Evolutionary conservation across 106 monocot species (phyloP).

Genomic region (Phalaenopsis aphrodite): DNA sequence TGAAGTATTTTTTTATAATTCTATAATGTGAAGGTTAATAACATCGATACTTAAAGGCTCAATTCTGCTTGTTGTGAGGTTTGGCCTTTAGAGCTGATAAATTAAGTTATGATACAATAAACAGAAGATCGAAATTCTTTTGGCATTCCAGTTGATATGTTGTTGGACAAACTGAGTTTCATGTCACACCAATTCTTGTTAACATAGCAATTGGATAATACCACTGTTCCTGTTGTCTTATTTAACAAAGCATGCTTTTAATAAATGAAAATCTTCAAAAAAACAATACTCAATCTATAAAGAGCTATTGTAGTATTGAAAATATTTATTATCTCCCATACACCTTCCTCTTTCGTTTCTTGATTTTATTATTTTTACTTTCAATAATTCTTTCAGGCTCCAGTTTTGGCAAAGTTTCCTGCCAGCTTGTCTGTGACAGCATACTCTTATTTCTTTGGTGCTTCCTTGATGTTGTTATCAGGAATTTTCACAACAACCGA

Average conservation of each 20-base stretch:
- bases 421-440: slow-evolving; percentile 80
- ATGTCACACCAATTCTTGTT: not conserved
- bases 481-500: slow-evolving; percentile 59
- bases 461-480: slow-evolving; percentile 61
- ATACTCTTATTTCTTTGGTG: slow-evolving; percentile 90
- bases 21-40: not conserved
- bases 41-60: not conserved
- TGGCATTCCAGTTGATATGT: not conserved
- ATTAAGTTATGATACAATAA: not conserved
- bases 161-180: not conserved
- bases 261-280: not conserved
- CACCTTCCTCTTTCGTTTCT: not conserved
- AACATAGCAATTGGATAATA: not conserved
- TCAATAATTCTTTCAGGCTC: slow-evolving; percentile 49
- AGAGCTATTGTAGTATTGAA: not conserved
- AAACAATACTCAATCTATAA: not conserved
- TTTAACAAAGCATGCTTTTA: not conserved
- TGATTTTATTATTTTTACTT: not conserved
- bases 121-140: not conserved
- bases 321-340: not conserved
- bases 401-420: slow-evolving; percentile 78
- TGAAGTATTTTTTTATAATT: too few species aligned
- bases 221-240: not conserved
- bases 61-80: not conserved
- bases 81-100: not conserved